These are phyloP conservation scores for Pachysandra terminalis DNA, from an alignment of 164 flowering plant species.

Conservation along the genomic window DNA sequence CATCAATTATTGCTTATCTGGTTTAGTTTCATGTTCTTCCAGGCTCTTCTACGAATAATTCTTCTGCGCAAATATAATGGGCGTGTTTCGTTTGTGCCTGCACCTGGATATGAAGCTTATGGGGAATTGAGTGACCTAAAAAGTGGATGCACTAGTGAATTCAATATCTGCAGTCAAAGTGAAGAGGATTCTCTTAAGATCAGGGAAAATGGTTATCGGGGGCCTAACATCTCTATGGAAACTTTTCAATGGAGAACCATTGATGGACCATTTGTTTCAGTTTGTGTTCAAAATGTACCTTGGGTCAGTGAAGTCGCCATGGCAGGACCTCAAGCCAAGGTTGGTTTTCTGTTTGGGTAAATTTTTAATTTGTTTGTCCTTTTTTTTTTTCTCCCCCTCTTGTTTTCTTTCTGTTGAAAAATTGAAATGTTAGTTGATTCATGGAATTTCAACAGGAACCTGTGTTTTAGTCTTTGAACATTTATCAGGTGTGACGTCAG, in stretches of 20 bases:
- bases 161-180: constrained; percentile 14
- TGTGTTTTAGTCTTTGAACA: no score
- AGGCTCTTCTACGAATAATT: constrained; percentile 69
- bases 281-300: constrained; percentile 98
- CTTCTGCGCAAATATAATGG: constrained; percentile 72
- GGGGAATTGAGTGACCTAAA: constrained; percentile 48
- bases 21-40: constrained; percentile 11
- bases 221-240: constrained; percentile 42
- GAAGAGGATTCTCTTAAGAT: constrained; percentile 26
- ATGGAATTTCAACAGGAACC: no score
- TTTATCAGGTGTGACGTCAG: no score
- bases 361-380: not conserved
- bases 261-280: constrained; percentile 84
- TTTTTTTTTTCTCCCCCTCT: not conserved
- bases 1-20: not conserved
- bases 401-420: not conserved
- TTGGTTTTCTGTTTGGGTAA: constrained; percentile 19
- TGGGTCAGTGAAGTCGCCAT: constrained; percentile 78
- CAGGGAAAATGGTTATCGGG: constrained; percentile 45
- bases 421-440: no score
- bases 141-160: constrained; percentile 16
- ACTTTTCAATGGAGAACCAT: constrained; percentile 64
- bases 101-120: constrained; percentile 78
- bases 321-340: constrained; percentile 96
- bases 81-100: constrained; percentile 75